Evolutionary conservation across 495 filamentous ascomycete genomes (phyloP).

Genomic region (Tuber indicum): DNA sequence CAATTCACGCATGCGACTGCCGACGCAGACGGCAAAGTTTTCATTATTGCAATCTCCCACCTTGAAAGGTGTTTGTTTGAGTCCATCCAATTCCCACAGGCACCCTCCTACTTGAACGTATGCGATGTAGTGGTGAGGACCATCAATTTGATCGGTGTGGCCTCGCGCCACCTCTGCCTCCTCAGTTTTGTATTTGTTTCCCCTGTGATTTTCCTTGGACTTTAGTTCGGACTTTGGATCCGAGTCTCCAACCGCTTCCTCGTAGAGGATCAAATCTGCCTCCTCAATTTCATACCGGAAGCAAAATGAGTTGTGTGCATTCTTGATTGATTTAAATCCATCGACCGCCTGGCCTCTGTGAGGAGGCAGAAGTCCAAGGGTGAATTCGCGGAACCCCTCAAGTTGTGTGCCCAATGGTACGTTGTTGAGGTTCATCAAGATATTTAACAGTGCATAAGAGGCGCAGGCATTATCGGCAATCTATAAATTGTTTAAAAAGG

Average conservation of each 20-base stretch:
- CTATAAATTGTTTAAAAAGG: conserved; percentile 45
- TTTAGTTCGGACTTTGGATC: conserved; percentile 45
- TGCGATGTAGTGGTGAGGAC: conserved; percentile 74
- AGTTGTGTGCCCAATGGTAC: conserved; percentile 63
- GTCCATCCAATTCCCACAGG: conserved; percentile 86
- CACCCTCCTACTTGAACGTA: conserved; percentile 69
- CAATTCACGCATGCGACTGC: conserved; percentile 24
- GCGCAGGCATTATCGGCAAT: conserved; percentile 78
- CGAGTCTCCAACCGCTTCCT: conserved; percentile 50
- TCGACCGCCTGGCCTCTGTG: conserved; percentile 67
- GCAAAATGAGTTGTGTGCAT: conserved; percentile 79
- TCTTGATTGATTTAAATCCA: conserved; percentile 68
- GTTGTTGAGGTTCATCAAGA: conserved; percentile 71
- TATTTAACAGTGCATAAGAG: conserved; percentile 80
- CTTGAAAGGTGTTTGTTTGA: conserved; percentile 64
- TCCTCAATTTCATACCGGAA: conserved; percentile 74
- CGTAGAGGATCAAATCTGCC: conserved; percentile 62
- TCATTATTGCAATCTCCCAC: conserved; percentile 51
- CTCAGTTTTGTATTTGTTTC: conserved; percentile 27
- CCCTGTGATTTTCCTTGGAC: conserved; percentile 31
- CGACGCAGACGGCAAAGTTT: conserved; percentile 29
- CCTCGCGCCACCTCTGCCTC: conserved; percentile 43
- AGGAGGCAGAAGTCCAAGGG: conserved; percentile 59
- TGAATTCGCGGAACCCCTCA: conserved; percentile 62
- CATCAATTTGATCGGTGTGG: conserved; percentile 38